Percentiles rank a stretch among this genome's conserved stretches.
Evolutionary conservation across 2,329 filamentous ascomycete genomes (phyloP).

Genomic region (Aspergillus felis): DNA sequence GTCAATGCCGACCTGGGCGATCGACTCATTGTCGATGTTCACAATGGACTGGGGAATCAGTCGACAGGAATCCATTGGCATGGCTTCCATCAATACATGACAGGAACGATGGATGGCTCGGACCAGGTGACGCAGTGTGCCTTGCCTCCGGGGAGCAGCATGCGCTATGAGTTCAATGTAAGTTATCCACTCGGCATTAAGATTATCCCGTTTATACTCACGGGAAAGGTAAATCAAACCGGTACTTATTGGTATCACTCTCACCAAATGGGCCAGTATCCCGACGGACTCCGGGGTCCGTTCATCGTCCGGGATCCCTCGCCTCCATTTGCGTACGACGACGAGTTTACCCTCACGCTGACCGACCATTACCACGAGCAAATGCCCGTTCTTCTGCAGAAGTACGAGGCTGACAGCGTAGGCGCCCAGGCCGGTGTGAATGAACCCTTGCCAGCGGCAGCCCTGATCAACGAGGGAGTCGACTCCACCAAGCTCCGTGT

Average conservation of each 20-base stretch:
- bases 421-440: constrained; percentile 47
- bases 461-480: constrained; percentile 68
- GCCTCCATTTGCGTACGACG: constrained; percentile 59
- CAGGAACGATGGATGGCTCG: constrained; percentile 68
- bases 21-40: constrained; percentile 36
- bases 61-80: constrained; percentile 56
- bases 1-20: constrained; percentile 38
- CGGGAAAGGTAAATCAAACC: constrained; percentile 53
- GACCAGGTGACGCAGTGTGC: constrained; percentile 63
- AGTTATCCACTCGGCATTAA: background rate
- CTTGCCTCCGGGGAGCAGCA: constrained; percentile 60
- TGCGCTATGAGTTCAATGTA: constrained; percentile 63
- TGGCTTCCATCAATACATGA: constrained; percentile 65
- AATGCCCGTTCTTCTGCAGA: constrained; percentile 46
- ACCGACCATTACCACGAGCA: constrained; percentile 69
- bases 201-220: background rate
- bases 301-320: constrained; percentile 62
- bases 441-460: constrained; percentile 64
- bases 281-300: constrained; percentile 64
- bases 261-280: constrained; percentile 64
- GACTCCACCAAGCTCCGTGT: constrained; percentile 55
- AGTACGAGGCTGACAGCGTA: constrained; percentile 40
- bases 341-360: constrained; percentile 62
- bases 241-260: constrained; percentile 81
- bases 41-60: constrained; percentile 37